Conservation (phyloP, 192 early-diverging fungal genomes). For the Pilobolus umbonatus region DNA sequence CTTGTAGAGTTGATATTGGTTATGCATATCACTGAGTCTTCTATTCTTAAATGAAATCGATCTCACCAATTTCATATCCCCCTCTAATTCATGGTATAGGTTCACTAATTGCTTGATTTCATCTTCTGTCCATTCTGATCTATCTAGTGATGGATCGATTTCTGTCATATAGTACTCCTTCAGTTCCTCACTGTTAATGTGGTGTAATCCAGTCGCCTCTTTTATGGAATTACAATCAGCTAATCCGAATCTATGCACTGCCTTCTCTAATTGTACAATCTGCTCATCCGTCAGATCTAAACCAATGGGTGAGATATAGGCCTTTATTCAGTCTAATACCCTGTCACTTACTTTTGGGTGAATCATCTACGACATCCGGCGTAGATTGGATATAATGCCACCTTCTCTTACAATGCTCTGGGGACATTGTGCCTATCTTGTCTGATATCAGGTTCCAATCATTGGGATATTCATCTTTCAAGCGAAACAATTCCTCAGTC, state of each 20-base stretch:
- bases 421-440: neutral
- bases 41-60: neutral
- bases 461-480: neutral
- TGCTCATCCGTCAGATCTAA: neutral
- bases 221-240: neutral
- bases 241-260: neutral
- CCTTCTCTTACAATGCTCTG: neutral
- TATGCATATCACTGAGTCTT: neutral
- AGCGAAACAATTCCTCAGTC: neutral
- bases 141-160: slow-evolving; percentile 1
- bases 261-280: neutral
- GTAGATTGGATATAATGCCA: neutral
- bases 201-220: neutral
- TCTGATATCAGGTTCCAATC: neutral
- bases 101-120: neutral
- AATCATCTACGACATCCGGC: neutral
- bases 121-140: neutral
- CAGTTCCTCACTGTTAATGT: neutral
- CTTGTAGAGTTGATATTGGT: neutral
- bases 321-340: neutral
- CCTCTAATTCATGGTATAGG: slow-evolving; percentile 1
- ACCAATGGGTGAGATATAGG: neutral
- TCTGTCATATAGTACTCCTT: neutral
- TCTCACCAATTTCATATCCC: slow-evolving; percentile 6
- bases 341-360: neutral